phyloP scores from a whole-genome alignment of 176 grass and related monocot species.

The Triticum turgidum region DNA sequence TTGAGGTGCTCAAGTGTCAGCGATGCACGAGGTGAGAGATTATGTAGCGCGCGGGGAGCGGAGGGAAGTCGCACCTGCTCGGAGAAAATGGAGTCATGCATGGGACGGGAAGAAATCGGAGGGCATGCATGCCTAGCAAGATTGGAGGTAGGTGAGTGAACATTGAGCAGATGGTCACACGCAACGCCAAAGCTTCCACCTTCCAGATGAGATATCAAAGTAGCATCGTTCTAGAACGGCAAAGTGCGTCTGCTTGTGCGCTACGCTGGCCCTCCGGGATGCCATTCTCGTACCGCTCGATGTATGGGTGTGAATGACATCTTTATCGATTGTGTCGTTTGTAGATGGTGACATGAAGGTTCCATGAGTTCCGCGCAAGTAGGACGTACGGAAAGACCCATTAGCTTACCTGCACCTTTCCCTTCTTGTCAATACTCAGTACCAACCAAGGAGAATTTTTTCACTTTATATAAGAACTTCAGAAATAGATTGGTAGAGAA shows the following conservation, averaged over 20 bases:
- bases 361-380: background rate
- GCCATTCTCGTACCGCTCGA: constrained; percentile 1
- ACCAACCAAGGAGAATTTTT: constrained; percentile 8
- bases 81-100: constrained; percentile 24
- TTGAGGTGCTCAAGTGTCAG: background rate
- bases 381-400: background rate
- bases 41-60: constrained; percentile 4
- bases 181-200: constrained; percentile 15
- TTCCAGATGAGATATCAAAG: background rate
- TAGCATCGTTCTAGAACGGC: constrained; percentile 26
- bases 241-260: constrained; percentile 8
- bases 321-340: background rate
- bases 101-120: background rate
- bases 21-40: constrained; percentile 5
- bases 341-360: background rate
- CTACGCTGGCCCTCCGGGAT: background rate
- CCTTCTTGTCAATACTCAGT: constrained; percentile 19
- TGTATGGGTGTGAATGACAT: background rate
- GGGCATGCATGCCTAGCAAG: background rate
- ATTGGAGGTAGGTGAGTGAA: constrained; percentile 24
- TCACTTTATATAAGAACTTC: background rate
- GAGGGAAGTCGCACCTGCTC: constrained; percentile 26
- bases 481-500: too few species aligned
- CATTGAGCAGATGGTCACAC: constrained; percentile 14
- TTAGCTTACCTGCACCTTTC: background rate